Evolutionary conservation across 495 filamentous ascomycete species (phyloP).

Genomic region (Neurospora sublineolata): DNA sequence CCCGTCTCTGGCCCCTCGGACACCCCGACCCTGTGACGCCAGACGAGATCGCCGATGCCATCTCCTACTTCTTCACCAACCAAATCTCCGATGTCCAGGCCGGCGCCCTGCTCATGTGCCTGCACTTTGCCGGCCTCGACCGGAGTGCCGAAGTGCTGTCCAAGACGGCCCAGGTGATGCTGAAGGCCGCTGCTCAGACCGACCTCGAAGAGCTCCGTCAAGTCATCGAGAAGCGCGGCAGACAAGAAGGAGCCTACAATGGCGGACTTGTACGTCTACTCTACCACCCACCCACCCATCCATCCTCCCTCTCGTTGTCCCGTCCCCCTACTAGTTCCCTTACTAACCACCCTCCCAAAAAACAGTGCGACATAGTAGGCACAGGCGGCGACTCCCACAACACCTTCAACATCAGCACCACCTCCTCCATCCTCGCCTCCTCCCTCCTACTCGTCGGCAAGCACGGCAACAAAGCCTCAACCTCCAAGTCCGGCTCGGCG

Average conservation of each 20-base stretch:
- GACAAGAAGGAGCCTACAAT: constrained; percentile 55
- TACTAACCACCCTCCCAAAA: constrained; percentile 1
- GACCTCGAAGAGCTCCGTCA: constrained; percentile 22
- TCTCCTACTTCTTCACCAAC: constrained; percentile 82
- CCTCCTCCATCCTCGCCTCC: constrained; percentile 83
- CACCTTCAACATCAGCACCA: constrained; percentile 96
- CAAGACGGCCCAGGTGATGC: constrained; percentile 54
- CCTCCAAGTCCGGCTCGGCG: constrained; percentile 88
- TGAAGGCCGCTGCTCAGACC: constrained; percentile 44
- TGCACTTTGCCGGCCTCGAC: constrained; percentile 80
- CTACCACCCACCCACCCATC: neutral
- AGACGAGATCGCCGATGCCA: constrained; percentile 73
- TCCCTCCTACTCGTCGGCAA: constrained; percentile 74
- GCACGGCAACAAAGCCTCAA: constrained; percentile 93
- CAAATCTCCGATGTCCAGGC: constrained; percentile 72
- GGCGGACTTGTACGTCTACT: constrained; percentile 49
- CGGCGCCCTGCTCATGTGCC: constrained; percentile 69
- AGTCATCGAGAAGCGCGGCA: constrained; percentile 42
- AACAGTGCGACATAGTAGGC: constrained; percentile 89
- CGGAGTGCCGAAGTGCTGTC: constrained; percentile 68
- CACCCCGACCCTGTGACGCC: constrained; percentile 48
- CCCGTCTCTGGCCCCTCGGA: constrained; percentile 55
- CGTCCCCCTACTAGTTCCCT: neutral
- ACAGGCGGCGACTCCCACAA: constrained; percentile 93
- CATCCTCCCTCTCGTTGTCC: neutral